Evolutionary conservation across 2,329 filamentous ascomycete species (phyloP).

Genomic region (Drechslerella dactyloides): DNA sequence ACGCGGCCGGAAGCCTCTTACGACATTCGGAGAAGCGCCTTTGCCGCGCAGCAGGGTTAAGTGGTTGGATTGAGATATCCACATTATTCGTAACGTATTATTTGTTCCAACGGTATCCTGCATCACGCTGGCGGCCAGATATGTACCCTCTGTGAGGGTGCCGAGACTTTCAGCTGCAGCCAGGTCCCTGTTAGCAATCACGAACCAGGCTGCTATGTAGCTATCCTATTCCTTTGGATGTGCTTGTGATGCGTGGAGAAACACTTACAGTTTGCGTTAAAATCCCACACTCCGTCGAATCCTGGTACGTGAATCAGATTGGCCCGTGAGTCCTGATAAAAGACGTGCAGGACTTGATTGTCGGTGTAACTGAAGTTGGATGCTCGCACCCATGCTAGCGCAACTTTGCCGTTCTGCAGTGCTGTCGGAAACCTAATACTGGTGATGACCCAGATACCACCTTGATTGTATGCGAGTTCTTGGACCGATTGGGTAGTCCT

Average conservation of each 20-base stretch:
- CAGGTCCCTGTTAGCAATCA: background rate
- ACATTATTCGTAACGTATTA: slow-evolving; percentile 34
- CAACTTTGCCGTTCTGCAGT: slow-evolving; percentile 18
- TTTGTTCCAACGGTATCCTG: slow-evolving; percentile 32
- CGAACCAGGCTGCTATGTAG: background rate
- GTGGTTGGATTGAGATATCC: slow-evolving; percentile 21
- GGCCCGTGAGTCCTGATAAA: slow-evolving; percentile 34
- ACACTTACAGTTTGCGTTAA: slow-evolving; percentile 30
- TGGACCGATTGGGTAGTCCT: slow-evolving; percentile 30
- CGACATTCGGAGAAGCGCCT: slow-evolving; percentile 24
- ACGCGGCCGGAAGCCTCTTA: slow-evolving; percentile 14
- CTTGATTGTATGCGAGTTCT: slow-evolving; percentile 24
- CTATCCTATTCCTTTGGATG: background rate
- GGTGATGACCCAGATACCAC: slow-evolving; percentile 21
- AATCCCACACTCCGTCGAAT: slow-evolving; percentile 25
- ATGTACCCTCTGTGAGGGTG: slow-evolving; percentile 23
- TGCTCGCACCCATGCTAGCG: slow-evolving; percentile 31
- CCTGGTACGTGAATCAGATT: slow-evolving; percentile 33
- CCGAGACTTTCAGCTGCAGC: slow-evolving; percentile 22
- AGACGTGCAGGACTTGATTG: slow-evolving; percentile 32
- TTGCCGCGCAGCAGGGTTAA: slow-evolving; percentile 31
- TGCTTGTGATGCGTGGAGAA: too few relatives aligned
- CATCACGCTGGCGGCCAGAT: slow-evolving; percentile 25
- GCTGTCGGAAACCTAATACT: slow-evolving; percentile 12
- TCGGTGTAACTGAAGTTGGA: slow-evolving; percentile 28